phyloP scores from a whole-genome alignment of 2,329 filamentous ascomycete genomes.

The Arthrobotrys musiformis region DNA sequence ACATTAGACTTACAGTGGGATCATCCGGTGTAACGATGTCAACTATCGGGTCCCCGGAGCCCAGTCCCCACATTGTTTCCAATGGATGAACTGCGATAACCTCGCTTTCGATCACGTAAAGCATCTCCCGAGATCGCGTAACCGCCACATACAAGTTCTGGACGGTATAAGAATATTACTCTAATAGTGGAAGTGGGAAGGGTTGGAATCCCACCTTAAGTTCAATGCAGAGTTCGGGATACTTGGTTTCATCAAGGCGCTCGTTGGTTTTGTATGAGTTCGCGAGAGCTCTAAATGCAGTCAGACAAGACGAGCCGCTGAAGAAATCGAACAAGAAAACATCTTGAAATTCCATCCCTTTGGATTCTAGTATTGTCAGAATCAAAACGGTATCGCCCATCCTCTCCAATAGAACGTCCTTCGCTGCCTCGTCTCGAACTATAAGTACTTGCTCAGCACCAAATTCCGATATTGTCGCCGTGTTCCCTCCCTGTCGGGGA shows the following conservation, averaged over 20 bases:
- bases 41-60: background rate
- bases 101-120: conserved; percentile 22
- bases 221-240: conserved; percentile 25
- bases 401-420: conserved; percentile 56
- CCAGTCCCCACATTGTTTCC: conserved; percentile 15
- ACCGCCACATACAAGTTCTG: conserved; percentile 41
- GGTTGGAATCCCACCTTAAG: background rate
- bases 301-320: conserved; percentile 11
- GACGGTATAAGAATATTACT: background rate
- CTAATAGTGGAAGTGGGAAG: background rate
- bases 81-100: background rate
- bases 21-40: conserved; percentile 2
- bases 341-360: conserved; percentile 63
- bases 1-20: conserved; percentile 1
- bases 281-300: conserved; percentile 26
- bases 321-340: conserved; percentile 61
- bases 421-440: conserved; percentile 60
- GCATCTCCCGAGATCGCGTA: conserved; percentile 19
- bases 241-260: conserved; percentile 11
- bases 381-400: conserved; percentile 60
- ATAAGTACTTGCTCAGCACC: conserved; percentile 62
- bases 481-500: conserved; percentile 28
- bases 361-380: conserved; percentile 61
- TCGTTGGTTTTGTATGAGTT: conserved; percentile 3
- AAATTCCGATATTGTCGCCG: conserved; percentile 53